Conservation (phyloP, 1,284 basidiomycete genomes). For the Trichosporon faecale region DNA sequence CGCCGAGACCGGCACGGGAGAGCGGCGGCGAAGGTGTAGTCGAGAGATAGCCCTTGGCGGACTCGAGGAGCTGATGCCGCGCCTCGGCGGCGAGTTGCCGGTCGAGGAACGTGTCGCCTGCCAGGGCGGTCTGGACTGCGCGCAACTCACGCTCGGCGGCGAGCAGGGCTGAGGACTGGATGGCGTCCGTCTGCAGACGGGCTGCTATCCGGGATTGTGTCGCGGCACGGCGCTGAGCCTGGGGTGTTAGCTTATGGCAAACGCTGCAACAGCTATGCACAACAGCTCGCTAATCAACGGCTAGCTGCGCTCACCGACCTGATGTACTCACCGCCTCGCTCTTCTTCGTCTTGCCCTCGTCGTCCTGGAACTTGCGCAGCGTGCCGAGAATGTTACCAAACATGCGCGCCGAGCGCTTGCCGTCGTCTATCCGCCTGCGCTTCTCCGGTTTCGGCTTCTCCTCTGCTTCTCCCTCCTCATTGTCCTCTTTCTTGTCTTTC, state of each 20-base stretch:
- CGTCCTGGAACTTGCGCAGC: slow-evolving; percentile 50
- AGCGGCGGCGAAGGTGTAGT: slow-evolving; percentile 27
- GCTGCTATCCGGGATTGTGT: slow-evolving; percentile 43
- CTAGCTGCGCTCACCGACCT: too few relatives aligned
- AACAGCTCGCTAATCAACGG: background rate
- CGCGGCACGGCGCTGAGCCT: slow-evolving; percentile 48
- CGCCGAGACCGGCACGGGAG: background rate
- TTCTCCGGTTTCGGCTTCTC: slow-evolving; percentile 12
- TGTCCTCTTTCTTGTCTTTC: background rate
- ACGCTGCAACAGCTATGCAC: too few relatives aligned
- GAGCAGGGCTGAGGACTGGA: background rate
- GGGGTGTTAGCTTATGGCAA: slow-evolving; percentile 10
- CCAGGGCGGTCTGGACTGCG: slow-evolving; percentile 37
- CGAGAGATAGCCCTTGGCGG: slow-evolving; percentile 40
- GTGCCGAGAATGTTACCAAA: slow-evolving; percentile 51
- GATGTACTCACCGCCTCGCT: slow-evolving; percentile 46
- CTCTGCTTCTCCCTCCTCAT: background rate
- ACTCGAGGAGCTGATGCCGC: slow-evolving; percentile 37
- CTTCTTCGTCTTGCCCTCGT: slow-evolving; percentile 42
- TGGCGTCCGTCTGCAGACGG: slow-evolving; percentile 42
- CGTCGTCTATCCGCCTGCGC: slow-evolving; percentile 41
- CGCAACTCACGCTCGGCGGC: slow-evolving; percentile 43
- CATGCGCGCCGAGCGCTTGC: slow-evolving; percentile 43
- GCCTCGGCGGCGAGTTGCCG: slow-evolving; percentile 44
- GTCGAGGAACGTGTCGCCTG: slow-evolving; percentile 40